phyloP scores from a whole-genome alignment of 352 stramenopile genomes.

The Phytophthora fragariaefolia region DNA sequence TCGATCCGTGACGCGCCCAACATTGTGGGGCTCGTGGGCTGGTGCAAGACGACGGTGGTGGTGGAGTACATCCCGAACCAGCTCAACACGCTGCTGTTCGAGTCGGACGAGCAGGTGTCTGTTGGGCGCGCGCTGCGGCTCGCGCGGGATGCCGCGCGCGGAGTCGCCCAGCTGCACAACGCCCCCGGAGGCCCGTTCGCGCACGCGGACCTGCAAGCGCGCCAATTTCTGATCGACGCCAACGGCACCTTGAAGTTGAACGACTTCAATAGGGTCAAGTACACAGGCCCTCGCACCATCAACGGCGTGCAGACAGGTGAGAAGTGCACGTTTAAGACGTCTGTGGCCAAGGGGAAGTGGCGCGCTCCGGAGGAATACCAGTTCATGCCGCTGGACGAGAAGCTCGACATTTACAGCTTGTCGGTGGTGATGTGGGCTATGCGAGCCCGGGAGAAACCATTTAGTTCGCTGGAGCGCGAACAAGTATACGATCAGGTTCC shows the following conservation, averaged over 20 bases:
- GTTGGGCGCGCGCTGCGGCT: conserved; percentile 59
- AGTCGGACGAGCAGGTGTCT: conserved; percentile 46
- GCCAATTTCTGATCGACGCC: conserved; percentile 78
- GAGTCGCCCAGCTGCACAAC: conserved; percentile 71
- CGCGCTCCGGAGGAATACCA: conserved; percentile 78
- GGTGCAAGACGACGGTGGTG: conserved; percentile 79
- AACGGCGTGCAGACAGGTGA: conserved; percentile 41
- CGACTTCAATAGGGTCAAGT: conserved; percentile 87
- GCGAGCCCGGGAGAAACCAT: conserved; percentile 57
- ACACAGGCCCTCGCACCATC: conserved; percentile 51
- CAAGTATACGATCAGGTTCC: conserved; percentile 68
- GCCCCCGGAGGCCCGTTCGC: conserved; percentile 68
- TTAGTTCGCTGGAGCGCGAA: conserved; percentile 44
- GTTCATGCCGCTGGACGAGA: conserved; percentile 53
- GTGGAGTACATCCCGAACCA: conserved; percentile 76
- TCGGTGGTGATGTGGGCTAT: conserved; percentile 75
- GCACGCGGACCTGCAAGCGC: conserved; percentile 83
- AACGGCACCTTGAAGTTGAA: conserved; percentile 71
- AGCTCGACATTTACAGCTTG: conserved; percentile 75
- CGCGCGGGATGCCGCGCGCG: conserved; percentile 58
- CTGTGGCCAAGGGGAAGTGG: conserved; percentile 82
- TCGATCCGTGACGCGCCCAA: conserved; percentile 72
- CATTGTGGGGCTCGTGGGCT: conserved; percentile 73
- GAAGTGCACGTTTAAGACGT: conserved; percentile 69
- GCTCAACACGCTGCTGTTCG: conserved; percentile 69